Evolutionary conservation across 1,284 basidiomycete species (phyloP).

Genomic region (Naganishia liquefaciens): DNA sequence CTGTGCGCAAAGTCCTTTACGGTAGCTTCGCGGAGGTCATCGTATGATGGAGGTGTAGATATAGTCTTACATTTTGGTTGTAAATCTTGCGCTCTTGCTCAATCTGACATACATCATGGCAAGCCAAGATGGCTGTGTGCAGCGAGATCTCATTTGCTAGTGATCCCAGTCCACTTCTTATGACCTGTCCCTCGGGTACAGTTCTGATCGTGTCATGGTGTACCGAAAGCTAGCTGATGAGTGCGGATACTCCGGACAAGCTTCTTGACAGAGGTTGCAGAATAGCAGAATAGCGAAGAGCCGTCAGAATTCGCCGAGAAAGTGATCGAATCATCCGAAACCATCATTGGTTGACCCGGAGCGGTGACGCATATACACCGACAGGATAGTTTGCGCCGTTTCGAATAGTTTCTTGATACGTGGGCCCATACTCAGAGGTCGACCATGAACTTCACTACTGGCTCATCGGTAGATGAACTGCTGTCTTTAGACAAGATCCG

Average conservation of each 20-base stretch:
- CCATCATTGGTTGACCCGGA: constrained; percentile 2
- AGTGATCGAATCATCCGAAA: constrained; percentile 21
- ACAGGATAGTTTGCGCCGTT: neutral
- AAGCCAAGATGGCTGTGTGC: neutral
- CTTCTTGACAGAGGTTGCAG: too few relatives aligned
- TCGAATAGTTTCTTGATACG: too few relatives aligned
- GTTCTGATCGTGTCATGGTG: too few relatives aligned
- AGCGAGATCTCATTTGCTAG: too few relatives aligned
- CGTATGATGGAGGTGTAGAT: constrained; percentile 20
- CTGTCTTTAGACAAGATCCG: constrained; percentile 83
- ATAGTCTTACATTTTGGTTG: too few relatives aligned
- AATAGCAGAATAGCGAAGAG: too few relatives aligned
- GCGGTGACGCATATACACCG: neutral
- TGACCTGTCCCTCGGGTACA: too few relatives aligned
- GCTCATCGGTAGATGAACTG: constrained; percentile 68
- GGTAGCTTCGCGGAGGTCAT: constrained; percentile 81
- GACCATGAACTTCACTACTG: constrained; percentile 53
- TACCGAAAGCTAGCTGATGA: too few relatives aligned
- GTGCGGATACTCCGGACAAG: too few relatives aligned
- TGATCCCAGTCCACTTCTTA: too few relatives aligned
- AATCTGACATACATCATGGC: neutral
- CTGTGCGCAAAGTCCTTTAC: constrained; percentile 82
- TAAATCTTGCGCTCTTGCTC: too few relatives aligned
- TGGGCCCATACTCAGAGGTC: too few relatives aligned
- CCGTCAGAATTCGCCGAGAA: constrained; percentile 12